Evolutionary conservation across 305 asterid species (phyloP), one percentile per base, ranked within the genome.

Genomic region (Fraxinus floribunda): DNA sequence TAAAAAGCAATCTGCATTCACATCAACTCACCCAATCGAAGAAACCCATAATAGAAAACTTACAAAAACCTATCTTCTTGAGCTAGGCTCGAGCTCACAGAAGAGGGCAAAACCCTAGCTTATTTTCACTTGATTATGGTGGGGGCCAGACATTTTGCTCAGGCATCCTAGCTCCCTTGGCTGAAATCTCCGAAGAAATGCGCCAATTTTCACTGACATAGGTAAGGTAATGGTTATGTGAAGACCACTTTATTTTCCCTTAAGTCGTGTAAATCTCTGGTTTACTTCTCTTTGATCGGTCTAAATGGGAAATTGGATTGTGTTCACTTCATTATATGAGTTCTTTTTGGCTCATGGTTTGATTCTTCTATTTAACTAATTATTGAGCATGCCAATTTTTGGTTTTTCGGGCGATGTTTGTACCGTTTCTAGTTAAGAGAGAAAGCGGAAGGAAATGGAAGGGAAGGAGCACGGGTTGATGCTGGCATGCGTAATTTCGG

Each of bases 401-500:
- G 71, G 39, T 55, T 15, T 24, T 57, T 79, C 55, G 72, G 87
- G 81, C 79, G 35, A 44, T 32, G 75, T 84, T 36, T 79, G 73
- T 24, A 78, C 78, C 46, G 77, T 34, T 68, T 81, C 77, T 80
- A 87, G 93, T 78, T 85, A 91, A 89, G 78, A 83, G 86, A 82
- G 91, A 66, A 83, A 71, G 83, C 84, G 88, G 91, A 78, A 83
- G 85, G 90, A 91, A 77, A 94, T 94, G 98, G 97, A 92, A 80
- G 92, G 87, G 79, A 79, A 85, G 85, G 94, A 90, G 81, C 93
- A 88, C 83, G 88, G 85, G 77, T 86, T 94, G 93, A 85, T 93
- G 87, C 84, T 97, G 92, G 97, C 98, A 79, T 94, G 98, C 85
- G 91, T 88, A 79, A 88, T 97, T 84, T 91, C 98, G 3, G 99